Base-by-base conservation (phyloP, 2,329 filamentous ascomycete genomes). In the Ceratocystis cubensis region DNA sequence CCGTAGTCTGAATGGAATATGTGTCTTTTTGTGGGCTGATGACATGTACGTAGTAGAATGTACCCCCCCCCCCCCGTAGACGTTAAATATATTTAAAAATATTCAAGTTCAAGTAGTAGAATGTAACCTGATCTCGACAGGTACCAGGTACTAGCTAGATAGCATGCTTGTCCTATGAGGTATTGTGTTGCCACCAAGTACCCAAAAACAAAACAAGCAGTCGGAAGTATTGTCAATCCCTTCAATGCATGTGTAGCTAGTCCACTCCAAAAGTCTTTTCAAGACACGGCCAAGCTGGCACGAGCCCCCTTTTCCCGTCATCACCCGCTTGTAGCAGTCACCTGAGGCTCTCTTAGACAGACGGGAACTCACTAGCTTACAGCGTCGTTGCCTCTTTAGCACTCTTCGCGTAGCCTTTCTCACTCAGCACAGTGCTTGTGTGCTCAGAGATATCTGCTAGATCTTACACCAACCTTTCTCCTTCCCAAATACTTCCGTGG, bases 171-270 rank as follows among this genome's bases (percentile, higher is more conserved):
- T 8, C n/a, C n/a, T 50, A 50, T 50, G 48, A 50, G 13, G 10
- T n/a, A 37, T 25, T 17, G 7, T 20, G 30, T 59, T 59, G 56
- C 56, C 56, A 59, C 56, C 33, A 59, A 13, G 10, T 41, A 13
- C 37, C 25, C 56, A 59, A 22, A 30, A 30, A 37, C 22, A 17
- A 37, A 17, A 59, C 28, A 33, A 59, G 28, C 30, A 15, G 13
- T n/a, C 56, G 6, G 33, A 33, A n/a, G 56, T 25, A 28, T 37
- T 59, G 15, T 8, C n/a, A 8, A n/a, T 33, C 28, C 2, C 7
- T n/a, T 37, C 22, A 33, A 59, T 30, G 56, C 56, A 59, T 59
- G 28, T 28, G 56, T 59, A 59, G 56, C 30, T 59, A 59, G 56
- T 33, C 17, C 28, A 33, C 5, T 33, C 37, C 37, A 41, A 59